Conservation (phyloP, 371 early-diverging fungal species). For the Mucor saturninus region DNA sequence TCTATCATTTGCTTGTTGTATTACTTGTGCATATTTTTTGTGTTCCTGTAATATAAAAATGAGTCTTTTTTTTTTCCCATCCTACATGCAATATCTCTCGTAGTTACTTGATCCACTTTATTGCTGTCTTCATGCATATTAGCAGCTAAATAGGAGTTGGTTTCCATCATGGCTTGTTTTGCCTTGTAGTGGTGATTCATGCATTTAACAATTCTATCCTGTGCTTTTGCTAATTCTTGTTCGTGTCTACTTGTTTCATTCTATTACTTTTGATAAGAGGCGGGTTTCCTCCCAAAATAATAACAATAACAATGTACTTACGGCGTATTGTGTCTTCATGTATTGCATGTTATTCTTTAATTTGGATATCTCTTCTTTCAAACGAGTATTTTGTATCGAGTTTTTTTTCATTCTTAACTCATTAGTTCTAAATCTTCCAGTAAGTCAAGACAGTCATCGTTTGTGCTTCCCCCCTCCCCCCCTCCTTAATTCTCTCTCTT, state of each 20-base stretch:
- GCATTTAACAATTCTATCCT: conserved; percentile 43
- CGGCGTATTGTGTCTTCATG: conserved; percentile 52
- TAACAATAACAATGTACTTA: conserved; percentile 15
- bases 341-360: conserved; percentile 49
- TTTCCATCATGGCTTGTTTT: conserved; percentile 30
- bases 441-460: neutral
- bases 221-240: conserved; percentile 42
- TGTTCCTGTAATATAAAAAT: conserved; percentile 23
- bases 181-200: conserved; percentile 41
- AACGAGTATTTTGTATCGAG: conserved; percentile 22
- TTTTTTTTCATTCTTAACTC: conserved; percentile 16
- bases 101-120: too few relatives aligned
- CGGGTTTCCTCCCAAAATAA: neutral
- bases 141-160: conserved; percentile 32
- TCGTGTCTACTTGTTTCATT: conserved; percentile 50
- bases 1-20: conserved; percentile 32
- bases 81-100: too few relatives aligned
- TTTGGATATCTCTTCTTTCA: conserved; percentile 47
- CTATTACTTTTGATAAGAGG: conserved; percentile 15
- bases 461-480: too few relatives aligned
- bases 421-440: neutral
- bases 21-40: conserved; percentile 31
- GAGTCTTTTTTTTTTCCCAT: too few relatives aligned
- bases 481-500: too few relatives aligned
- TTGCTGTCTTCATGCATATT: neutral